Base-by-base conservation (phyloP, 345 rosid species). In the Dipteronia dyeriana region DNA sequence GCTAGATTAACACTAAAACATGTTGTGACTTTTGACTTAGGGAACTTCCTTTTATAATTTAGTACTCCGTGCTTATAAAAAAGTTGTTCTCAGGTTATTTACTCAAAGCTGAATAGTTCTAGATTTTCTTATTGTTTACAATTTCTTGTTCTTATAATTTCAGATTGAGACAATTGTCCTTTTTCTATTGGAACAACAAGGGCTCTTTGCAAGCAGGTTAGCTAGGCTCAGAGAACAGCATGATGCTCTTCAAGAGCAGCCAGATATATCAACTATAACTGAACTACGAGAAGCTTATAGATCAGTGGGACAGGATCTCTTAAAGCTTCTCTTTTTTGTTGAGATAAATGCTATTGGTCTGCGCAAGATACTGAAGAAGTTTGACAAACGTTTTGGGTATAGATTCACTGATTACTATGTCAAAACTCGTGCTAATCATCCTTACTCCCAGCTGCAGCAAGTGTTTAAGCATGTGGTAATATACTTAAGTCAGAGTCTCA, bases 381-480 rank as follows among this genome's bases (percentile, higher is more conserved):
- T 97, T 56, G 98, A 97, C 83, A 97, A 97, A 85, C 91, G 98
- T 59, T 91, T 97, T 85, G 97, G 92, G 71, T 97, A 89, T 85
- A 88, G 93, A 86, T 97, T 97, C 87, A 90, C 96, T 1, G 86
- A 97, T 86, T 91, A 90, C 81, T 94, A 94, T 76, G 97, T 97
- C 74, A 97, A 90, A 83, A 94, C 97, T 59, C 97, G 99, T 39
- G 97, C 98, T 60, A 90, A 94, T 86, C 99, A 97, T 88, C 99
- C 99, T 64, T 97, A 94, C 84, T 94, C 99, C 20, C 97, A 94
- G 88, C 90, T 97, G 82, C 99, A 92, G 78, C 99, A 94, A 92
- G 98, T 97, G 63, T 94, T 91, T 79, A 97, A 92, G 87, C 99
- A 97, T 75, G 98, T 97, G 98, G 99, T 96, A 96, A 85, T 74